Evolutionary conservation across 2,329 filamentous ascomycete genomes (phyloP).

Genomic region (Cyclaneusma minus): DNA sequence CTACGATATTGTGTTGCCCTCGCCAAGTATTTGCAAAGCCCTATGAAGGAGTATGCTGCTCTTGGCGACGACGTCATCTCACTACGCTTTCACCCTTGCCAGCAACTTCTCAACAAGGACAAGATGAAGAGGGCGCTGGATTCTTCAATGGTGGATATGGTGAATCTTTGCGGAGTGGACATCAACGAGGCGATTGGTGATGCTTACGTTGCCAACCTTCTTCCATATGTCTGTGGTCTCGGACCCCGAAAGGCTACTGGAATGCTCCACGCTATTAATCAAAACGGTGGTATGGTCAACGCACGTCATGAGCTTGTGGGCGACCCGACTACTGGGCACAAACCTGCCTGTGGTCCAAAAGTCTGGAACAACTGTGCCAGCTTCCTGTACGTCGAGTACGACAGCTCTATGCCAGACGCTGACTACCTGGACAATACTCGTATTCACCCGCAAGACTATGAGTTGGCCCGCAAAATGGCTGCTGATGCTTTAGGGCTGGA

Average conservation of each 20-base stretch:
- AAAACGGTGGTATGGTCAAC: constrained; percentile 73
- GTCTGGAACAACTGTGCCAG: constrained; percentile 97
- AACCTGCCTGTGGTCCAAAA: constrained; percentile 70
- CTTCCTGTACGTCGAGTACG: constrained; percentile 82
- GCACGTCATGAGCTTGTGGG: constrained; percentile 80
- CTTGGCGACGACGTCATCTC: constrained; percentile 79
- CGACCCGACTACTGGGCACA: constrained; percentile 63
- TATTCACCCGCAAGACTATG: constrained; percentile 96
- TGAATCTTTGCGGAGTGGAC: constrained; percentile 90
- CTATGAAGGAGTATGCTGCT: constrained; percentile 90
- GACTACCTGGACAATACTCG: constrained; percentile 94
- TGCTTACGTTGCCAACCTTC: constrained; percentile 66
- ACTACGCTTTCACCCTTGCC: constrained; percentile 76
- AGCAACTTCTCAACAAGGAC: constrained; percentile 76
- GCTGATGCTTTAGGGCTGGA: constrained; percentile 92
- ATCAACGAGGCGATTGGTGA: constrained; percentile 84
- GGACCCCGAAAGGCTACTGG: constrained; percentile 82
- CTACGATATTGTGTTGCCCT: constrained; percentile 82
- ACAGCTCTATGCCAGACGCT: constrained; percentile 63
- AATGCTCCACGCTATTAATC: constrained; percentile 77
- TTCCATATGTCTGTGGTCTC: constrained; percentile 83
- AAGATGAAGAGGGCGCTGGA: constrained; percentile 78
- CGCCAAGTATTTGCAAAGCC: constrained; percentile 85
- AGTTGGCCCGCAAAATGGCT: constrained; percentile 95
- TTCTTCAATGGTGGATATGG: constrained; percentile 96